Evolutionary conservation across 2,329 filamentous ascomycete species (phyloP), one percentile per base, ranked within the genome.

Genomic region (Ceratocystis cubensis): DNA sequence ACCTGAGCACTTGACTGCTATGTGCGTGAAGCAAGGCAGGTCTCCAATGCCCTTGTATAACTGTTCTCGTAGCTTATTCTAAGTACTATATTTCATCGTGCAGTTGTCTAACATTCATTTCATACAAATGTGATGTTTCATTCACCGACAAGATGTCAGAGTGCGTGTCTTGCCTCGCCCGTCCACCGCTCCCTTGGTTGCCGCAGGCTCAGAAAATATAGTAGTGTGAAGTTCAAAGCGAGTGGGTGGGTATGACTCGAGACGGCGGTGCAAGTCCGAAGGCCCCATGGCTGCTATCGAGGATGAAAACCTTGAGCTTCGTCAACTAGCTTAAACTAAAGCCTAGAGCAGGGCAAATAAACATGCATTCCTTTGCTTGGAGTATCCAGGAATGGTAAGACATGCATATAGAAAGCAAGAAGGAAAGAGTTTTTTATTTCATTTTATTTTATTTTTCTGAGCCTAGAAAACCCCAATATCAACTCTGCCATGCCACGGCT

Each of bases 181-280:
- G 48, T 17, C 48, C 48, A 53, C 48, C 5, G 22, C 33, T 37
- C 33, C 8, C 33, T 37, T 37, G 33, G 33, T 37, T 37, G 33
- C 33, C 8, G 10, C 10, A 59, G 33, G 33, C 56, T 20, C 28
- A 30, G 56, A 59, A 59, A 59, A n/a, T 37, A 30, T 13, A 50
- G 41, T 33, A 63, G 3, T 41, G 10, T 15, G 13, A 25, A 7
- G 41, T 30, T 30, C 22, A 30, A 4, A 63, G 61, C 20, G 61
- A 8, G 6, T 33, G 41, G 41, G 41, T 63, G 41, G 50, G 10
- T 67, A 67, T 67, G 66, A 65, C 66, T 67, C 66, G 53, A 46
- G 45, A 59, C 66, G 66, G 66, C 56, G 62, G 66, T 61, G 53
- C 50, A 67, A 67, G 66, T 65, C 66, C 66, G 66, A 45, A 37